Evolutionary conservation across 2,329 filamentous ascomycete species (phyloP), one percentile per base, ranked within the genome.

Genomic region (Cryoendolithus antarcticus): DNA sequence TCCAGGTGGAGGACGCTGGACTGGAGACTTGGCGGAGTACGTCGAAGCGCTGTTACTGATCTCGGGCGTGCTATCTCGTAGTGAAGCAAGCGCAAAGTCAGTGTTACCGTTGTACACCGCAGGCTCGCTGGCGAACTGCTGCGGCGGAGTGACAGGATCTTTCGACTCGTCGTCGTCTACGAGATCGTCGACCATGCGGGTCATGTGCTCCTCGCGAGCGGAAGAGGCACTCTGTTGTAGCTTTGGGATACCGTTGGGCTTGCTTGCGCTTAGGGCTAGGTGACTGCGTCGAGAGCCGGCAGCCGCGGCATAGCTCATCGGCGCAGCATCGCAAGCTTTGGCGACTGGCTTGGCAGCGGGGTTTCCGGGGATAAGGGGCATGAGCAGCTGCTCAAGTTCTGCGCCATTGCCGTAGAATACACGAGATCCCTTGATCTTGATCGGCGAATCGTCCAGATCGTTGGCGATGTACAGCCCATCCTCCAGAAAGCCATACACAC

Each of bases 401-500:
- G 35, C 38, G 19, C 44, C 40, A 30, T 47, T 37, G 30, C 46
- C 46, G 32, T 44, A 54, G 41, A 44, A 54, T 39, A 48, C 50
- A 45, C 55, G 48, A 29, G 43, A 49, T 13, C 42, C 42, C 10
- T 35, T 42, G 12, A 48, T 46, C 15, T 44, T 40, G 30, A 58
- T 50, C 9, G 44, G 45, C 28, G 48, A 35, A 45, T 51, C 40
- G 48, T 66, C 61, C 37, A 63, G 59, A 46, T 68, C 65, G 39
- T 69, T 61, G n/a, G 72, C 70, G 19, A 81, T 57, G 38, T 71
- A 61, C 30, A 80, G 60, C 2, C 74, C 78, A 54, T 77, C 75
- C 35, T 74, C 67, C 6, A 82, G 62, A 27, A 82, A 66, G 43
- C 78, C 75, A 39, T 72, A 69, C 39, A 82, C 68, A 31, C 79